Conservation (phyloP, 2,329 filamentous ascomycete species). For the Paraconiothyrium brasiliense region DNA sequence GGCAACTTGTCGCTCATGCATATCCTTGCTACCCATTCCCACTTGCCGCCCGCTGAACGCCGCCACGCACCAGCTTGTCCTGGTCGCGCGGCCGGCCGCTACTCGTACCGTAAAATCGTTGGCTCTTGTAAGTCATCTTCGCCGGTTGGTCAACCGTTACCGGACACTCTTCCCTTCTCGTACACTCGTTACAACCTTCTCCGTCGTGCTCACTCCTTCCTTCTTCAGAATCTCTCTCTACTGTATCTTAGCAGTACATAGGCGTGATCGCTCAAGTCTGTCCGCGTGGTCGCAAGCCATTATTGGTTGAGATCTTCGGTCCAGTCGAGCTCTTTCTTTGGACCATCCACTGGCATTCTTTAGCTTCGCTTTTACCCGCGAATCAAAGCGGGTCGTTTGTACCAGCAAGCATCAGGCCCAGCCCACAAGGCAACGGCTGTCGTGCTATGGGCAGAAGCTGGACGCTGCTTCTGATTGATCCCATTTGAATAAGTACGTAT, state of each 20-base stretch:
- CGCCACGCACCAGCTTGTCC: slow-evolving; percentile 48
- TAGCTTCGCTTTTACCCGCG: slow-evolving; percentile 45
- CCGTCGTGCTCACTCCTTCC: slow-evolving; percentile 42
- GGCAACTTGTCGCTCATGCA: slow-evolving; percentile 43
- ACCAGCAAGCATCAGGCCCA: slow-evolving; percentile 46
- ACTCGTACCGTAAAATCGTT: slow-evolving; percentile 42
- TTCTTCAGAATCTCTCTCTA: slow-evolving; percentile 33
- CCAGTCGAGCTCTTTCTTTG: slow-evolving; percentile 41
- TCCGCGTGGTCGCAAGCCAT: slow-evolving; percentile 43
- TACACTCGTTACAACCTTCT: slow-evolving; percentile 47
- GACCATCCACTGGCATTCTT: slow-evolving; percentile 35
- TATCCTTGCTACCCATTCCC: slow-evolving; percentile 45
- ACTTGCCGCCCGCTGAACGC: slow-evolving; percentile 42
- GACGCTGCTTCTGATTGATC: slow-evolving; percentile 46
- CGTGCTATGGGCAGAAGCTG: slow-evolving; percentile 47
- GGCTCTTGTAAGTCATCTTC: slow-evolving; percentile 38
- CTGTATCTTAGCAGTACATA: slow-evolving; percentile 25
- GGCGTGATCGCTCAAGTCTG: slow-evolving; percentile 45
- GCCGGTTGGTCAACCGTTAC: slow-evolving; percentile 45
- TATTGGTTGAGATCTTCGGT: slow-evolving; percentile 49
- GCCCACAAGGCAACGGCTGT: slow-evolving; percentile 43
- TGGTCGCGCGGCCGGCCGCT: slow-evolving; percentile 46
- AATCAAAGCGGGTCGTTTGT: slow-evolving; percentile 45
- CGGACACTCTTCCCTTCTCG: slow-evolving; percentile 48
- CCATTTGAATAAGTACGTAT: slow-evolving; percentile 51